Evolutionary conservation across 257 asterid genomes (phyloP).

Genomic region (Haberlea rhodopensis): DNA sequence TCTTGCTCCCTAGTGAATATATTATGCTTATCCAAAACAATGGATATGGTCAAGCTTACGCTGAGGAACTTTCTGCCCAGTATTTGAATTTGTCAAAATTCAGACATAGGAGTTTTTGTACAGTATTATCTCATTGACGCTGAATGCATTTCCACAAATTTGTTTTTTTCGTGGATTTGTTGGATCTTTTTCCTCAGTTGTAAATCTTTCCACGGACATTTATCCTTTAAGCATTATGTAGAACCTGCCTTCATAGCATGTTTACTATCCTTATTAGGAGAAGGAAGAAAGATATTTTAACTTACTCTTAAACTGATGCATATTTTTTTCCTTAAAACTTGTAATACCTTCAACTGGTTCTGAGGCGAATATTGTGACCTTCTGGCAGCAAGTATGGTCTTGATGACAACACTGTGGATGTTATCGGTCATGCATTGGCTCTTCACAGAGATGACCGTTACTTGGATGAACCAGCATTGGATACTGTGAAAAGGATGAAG

Average conservation of each 20-base stretch:
- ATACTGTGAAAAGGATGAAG: constrained; percentile 51
- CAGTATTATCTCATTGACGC: background rate
- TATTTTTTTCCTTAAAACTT: background rate
- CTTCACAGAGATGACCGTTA: constrained; percentile 52
- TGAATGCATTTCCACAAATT: background rate
- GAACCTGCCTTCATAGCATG: background rate
- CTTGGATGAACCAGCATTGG: constrained; percentile 51
- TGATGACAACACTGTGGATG: constrained; percentile 54
- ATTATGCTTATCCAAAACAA: background rate
- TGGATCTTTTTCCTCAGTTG: background rate
- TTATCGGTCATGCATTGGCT: constrained; percentile 54
- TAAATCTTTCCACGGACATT: background rate
- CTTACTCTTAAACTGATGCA: background rate
- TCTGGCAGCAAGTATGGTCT: constrained; percentile 52
- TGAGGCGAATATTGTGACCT: background rate
- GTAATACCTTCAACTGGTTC: background rate
- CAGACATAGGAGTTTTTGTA: background rate
- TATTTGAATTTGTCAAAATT: background rate
- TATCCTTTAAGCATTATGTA: background rate
- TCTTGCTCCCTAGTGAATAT: background rate
- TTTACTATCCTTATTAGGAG: background rate
- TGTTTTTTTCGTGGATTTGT: too few relatives aligned
- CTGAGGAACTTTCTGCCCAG: background rate
- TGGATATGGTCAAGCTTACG: background rate
- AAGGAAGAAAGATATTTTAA: background rate